Evolutionary conservation across 2,329 filamentous ascomycete genomes (phyloP), one percentile per base, ranked within the genome.

Genomic region (Albifimbria verrucaria): DNA sequence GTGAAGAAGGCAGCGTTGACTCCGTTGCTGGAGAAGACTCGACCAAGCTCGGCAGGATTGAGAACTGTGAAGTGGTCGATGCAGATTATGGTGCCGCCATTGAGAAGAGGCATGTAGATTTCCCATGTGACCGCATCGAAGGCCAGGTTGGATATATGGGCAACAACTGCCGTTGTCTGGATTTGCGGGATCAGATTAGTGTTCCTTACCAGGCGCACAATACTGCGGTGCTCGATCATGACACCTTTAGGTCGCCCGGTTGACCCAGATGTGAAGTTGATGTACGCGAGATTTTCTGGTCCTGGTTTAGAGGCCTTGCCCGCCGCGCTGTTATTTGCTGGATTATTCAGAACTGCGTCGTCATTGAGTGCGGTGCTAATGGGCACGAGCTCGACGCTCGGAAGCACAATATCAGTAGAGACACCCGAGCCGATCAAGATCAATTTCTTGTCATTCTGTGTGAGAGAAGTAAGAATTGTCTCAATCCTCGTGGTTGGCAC

Each of bases 81-180:
- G 3, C 62, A 64, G 4, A 61, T 48, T 0, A 64, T 2, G 0
- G 55, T 62, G 2, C 62, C 60, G 0, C 62, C 62, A 17, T 58
- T 61, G 3, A 64, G 53, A 10, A 63, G 52, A 0, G 56, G 22
- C 0, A 41, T 18, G 15, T 53, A 59, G 1, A 58, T 55, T 21
- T 59, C 57, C 7, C 50, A 36, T 0, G 52, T 50, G 0, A 56
- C 53, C 3, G 46, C 52, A n/a, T 59, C 57, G 32, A 59, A 59
- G 2, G 54, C 56, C 15, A 58, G 32, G 24, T 56, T 59, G 9
- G 42, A 23, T 4, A 55, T 25, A 22, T 58, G 55, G 18, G 50
- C 50, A n/a, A 39, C 15, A 7, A 47, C 42, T 9, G 36, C 26
- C 2, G 48, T 18, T 0, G 24, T 15, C 7, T 50, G 48, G 1